Base-by-base conservation (phyloP, 768 basidiomycete species). In the Hygrophorus pudorinus region DNA sequence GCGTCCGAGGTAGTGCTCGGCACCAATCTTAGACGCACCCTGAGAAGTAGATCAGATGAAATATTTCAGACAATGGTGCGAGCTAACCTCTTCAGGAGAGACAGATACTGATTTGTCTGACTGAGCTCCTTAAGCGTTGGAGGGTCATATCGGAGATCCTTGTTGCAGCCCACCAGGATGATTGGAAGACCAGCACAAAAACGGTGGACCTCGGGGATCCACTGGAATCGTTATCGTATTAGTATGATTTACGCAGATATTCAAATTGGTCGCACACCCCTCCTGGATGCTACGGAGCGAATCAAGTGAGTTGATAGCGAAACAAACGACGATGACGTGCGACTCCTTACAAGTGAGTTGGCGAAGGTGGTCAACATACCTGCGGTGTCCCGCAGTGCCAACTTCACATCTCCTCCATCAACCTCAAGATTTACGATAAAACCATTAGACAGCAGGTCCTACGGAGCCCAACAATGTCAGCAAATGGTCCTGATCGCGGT, bases 281-380 rank as follows among this genome's bases (percentile, higher is more conserved):
- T 99, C 96, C 73, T 97, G 92, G 24, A 99, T 96, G 79, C 98
- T 99, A 68, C 96, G 94, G 52, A 99, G 74, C 40, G 93, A 97
- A 64, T 97, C 93, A 28, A 93, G 93, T 42, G 87, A 91, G 73
- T 99, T 94, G 54, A 98, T 81, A 35, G 96, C 92, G 65, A 96
- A 99, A 65, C 94, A 97, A 67, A 99, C 96, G 55, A 98, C 79
- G 70, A 99, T 97, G 65, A 99, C 93, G 63, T 99, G 93, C 13
- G 91, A 93, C 70, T 97, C 94, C 45, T 94, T 93, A 69, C 98
- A 99, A 56, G 85, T 89, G 60, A 99, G 79, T 48, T 96, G 96
- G 49, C 96, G 80, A 53, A 99, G 88, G 56, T 94, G 88, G 67
- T 98, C 96, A 65, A 93, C 65, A 98, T 94, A 42, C 96, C 96